Base-by-base conservation (phyloP, 2,329 filamentous ascomycete species). In the Apiospora phragmitis region DNA sequence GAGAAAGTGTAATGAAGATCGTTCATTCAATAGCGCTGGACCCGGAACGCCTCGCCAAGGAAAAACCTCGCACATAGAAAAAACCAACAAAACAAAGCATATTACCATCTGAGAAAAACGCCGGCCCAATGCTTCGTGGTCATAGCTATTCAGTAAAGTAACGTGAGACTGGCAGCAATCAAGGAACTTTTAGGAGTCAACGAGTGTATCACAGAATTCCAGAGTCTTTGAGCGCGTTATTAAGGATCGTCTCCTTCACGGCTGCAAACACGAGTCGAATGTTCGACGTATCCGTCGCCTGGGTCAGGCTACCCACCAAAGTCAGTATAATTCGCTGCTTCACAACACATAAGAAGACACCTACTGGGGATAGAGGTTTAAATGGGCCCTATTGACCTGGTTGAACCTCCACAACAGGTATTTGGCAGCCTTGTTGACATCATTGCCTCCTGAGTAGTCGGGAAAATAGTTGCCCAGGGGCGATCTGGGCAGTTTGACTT, bases 371-470 rank as follows among this genome's bases (percentile, higher is more conserved):
- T 98, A 99, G 69, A 99, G 87, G 79, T 98, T 98, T 62, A 99
- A 86, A 82, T 98, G 95, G 67, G 95, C 95, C 71, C 96, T 88
- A 80, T 99, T 99, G 74, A 99, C 96, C 83, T 99, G 96, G 77
- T 98, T 99, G 82, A 99, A 99, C 78, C 96, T 91, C 96, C 96
- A 99, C 11, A 99, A 87, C 41, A 99, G 87, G 79, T 99, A 99
- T 81, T 99, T 99, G 70, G 96, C 96, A 6, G 96, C 96, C 80
- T 97, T 94, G 81, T 98, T 98, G 78, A 98, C 95, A 82, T 99
- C 96, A 81, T 97, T 97, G 67, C 96, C 96, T 41, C 96, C 96
- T 0, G 95, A 97, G 80, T 99, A 99, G 81, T 99, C 96, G 0
- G 95, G 95, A 79, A 99, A 99, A 81, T 98, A 99, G 80, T 95